Evolutionary conservation across 495 filamentous ascomycete genomes (phyloP).

Genomic region (Astrothelium subdiscretum): DNA sequence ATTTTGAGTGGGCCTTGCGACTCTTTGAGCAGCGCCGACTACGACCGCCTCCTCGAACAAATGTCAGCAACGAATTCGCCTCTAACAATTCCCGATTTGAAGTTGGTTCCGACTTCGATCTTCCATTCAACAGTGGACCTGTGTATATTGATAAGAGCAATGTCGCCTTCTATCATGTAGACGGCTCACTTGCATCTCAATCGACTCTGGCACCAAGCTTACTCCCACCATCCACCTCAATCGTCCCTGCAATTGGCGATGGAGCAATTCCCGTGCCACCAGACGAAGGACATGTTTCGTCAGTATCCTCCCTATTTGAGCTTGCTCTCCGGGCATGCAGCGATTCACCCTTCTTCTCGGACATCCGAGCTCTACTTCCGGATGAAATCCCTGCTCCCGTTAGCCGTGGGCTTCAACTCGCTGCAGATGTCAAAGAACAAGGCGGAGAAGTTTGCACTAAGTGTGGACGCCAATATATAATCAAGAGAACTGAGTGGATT

Average conservation of each 20-base stretch:
- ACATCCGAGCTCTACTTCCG: constrained; percentile 32
- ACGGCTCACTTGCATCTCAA: constrained; percentile 22
- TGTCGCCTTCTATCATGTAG: constrained; percentile 31
- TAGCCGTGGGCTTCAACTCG: constrained; percentile 7
- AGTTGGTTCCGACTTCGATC: too few relatives aligned
- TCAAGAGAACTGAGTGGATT: constrained; percentile 56
- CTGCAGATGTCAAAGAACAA: constrained; percentile 27
- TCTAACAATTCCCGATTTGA: too few relatives aligned
- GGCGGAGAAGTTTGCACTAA: constrained; percentile 49
- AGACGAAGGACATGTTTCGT: constrained; percentile 14
- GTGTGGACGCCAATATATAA: constrained; percentile 45
- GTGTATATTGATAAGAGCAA: constrained; percentile 14
- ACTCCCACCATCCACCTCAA: constrained; percentile 3
- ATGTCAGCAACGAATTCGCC: too few relatives aligned
- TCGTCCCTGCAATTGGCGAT: constrained; percentile 1
- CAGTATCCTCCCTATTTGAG: constrained; percentile 45
- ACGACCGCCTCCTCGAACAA: too few relatives aligned
- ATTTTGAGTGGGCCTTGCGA: not conserved
- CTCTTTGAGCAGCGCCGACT: not conserved
- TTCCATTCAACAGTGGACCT: too few relatives aligned
- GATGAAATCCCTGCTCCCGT: constrained; percentile 20
- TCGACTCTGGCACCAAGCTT: constrained; percentile 2
- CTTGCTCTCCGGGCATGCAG: constrained; percentile 40
- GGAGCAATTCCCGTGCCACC: constrained; percentile 2
- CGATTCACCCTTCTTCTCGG: constrained; percentile 31